Evolutionary conservation across 1,139 yeast genomes (phyloP).

Genomic region (Keqinozyma sinolaborantium): DNA sequence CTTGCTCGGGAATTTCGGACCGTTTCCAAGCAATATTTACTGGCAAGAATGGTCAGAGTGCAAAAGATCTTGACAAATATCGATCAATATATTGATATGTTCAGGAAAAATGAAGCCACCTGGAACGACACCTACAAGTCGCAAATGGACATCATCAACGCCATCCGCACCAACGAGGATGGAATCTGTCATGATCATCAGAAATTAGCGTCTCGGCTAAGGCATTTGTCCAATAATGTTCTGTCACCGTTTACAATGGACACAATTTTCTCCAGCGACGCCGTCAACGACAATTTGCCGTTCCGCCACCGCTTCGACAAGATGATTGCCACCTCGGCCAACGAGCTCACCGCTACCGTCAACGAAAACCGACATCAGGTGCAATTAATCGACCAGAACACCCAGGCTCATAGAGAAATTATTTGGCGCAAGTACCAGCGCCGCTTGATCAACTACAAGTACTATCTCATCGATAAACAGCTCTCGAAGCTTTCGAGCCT

Average conservation of each 20-base stretch:
- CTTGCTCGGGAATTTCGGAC: slow-evolving; percentile 29
- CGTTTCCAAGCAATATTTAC: slow-evolving; percentile 26
- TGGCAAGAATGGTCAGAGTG: slow-evolving; percentile 29
- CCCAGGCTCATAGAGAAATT: slow-evolving; percentile 24
- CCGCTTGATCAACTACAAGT: slow-evolving; percentile 19
- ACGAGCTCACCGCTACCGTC: slow-evolving; percentile 21
- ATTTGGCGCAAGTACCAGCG: slow-evolving; percentile 32
- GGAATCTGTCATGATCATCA: no score
- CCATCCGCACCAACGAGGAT: slow-evolving; percentile 21
- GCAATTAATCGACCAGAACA: slow-evolving; percentile 17
- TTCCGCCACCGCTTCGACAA: slow-evolving; percentile 27
- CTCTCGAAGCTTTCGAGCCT: slow-evolving; percentile 21
- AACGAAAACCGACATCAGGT: slow-evolving; percentile 31
- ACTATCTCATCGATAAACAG: slow-evolving; percentile 20
- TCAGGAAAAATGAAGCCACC: slow-evolving; percentile 26
- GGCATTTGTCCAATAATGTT: slow-evolving; percentile 14
- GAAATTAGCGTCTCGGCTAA: background rate
- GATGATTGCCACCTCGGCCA: slow-evolving; percentile 20
- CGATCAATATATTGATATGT: slow-evolving; percentile 22
- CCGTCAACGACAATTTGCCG: slow-evolving; percentile 18
- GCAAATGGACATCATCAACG: slow-evolving; percentile 33
- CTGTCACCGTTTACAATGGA: slow-evolving; percentile 36
- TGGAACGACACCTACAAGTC: slow-evolving; percentile 33
- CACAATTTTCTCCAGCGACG: slow-evolving; percentile 13
- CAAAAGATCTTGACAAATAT: slow-evolving; percentile 25